Base-by-base conservation (phyloP, 148 eudicot species). In the Chenopodium formosanum region DNA sequence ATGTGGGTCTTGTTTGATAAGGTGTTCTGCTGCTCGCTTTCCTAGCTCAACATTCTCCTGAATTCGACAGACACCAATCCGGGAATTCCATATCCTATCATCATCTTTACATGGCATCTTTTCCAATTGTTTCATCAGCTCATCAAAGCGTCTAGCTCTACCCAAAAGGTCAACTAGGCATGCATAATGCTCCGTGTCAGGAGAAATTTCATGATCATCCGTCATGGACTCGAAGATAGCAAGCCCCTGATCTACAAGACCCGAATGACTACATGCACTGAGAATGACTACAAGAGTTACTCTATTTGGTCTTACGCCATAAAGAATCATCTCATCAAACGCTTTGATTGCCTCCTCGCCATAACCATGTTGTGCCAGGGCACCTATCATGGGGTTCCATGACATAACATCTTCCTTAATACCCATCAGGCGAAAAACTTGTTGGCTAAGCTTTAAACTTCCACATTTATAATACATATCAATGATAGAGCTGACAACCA, bases 391-490 rank as follows among this genome's bases (percentile, higher is more conserved):
- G 1, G 93, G 90, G 87, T 94, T 92, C 96, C 98, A 92, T 77
- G 90, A 37, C 78, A 91, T 80, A 48, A 76, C 84, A 83, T 92
- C 90, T 74, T 78, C 80, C 83, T 89, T 94, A 82, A 86, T 76
- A 85, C 76, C 88, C 84, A 78, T 79, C 72, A 78, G 78, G 14
- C 68, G 82, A 82, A 94, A 92, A 47, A 92, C 89, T 75, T 63
- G 84, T 69, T 82, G 85, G 62, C 91, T 90, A 37, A 79, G 85
- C 81, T 84, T 81, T 79, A 94, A 71, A 66, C 85, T 84, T 78
- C 97, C 95, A 71, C 95, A 88, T 73, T 94, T 94, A 17, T 94
- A 89, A 84, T 94, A 94, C 97, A 92, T 92, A 85, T 94, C 95
- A 69, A 94, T 89, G 47, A 94, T 89, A 67, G 94, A 88, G 88